A percentile compares a stretch with the other conserved stretches of the same genome.
Conservation (phyloP, 129 eudicot species). For the Scalesia atractyloides region DNA sequence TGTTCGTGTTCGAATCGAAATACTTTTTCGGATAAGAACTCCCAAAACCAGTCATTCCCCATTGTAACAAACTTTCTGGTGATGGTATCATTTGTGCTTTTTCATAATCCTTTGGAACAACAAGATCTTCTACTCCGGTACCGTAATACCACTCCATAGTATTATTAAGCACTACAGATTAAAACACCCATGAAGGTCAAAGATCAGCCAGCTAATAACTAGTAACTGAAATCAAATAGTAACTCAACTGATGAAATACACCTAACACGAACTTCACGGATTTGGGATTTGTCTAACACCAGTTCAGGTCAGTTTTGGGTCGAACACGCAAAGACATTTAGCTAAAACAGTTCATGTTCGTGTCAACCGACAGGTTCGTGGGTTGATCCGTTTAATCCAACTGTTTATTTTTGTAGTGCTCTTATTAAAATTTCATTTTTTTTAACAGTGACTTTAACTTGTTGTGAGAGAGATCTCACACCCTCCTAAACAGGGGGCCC, state of each 20-base stretch:
- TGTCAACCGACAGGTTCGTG: too few species aligned
- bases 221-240: background rate
- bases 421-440: too few species aligned
- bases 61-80: constrained; percentile 50
- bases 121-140: constrained; percentile 49
- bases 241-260: background rate
- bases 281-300: too few species aligned
- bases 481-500: too few species aligned
- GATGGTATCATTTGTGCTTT: constrained; percentile 53
- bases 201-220: background rate
- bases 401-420: too few species aligned
- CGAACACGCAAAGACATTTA: too few species aligned
- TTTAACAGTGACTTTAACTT: too few species aligned
- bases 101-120: constrained; percentile 58
- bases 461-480: too few species aligned
- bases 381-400: too few species aligned
- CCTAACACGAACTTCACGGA: too few species aligned
- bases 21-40: constrained; percentile 37
- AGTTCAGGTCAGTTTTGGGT: too few species aligned
- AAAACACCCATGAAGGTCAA: background rate
- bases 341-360: too few species aligned
- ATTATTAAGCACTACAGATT: background rate
- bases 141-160: constrained; percentile 69
- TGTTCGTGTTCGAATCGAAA: constrained; percentile 5
- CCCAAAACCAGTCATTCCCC: constrained; percentile 44